Base-by-base conservation (phyloP, 257 asterid genomes). In the Solanum piurae region DNA sequence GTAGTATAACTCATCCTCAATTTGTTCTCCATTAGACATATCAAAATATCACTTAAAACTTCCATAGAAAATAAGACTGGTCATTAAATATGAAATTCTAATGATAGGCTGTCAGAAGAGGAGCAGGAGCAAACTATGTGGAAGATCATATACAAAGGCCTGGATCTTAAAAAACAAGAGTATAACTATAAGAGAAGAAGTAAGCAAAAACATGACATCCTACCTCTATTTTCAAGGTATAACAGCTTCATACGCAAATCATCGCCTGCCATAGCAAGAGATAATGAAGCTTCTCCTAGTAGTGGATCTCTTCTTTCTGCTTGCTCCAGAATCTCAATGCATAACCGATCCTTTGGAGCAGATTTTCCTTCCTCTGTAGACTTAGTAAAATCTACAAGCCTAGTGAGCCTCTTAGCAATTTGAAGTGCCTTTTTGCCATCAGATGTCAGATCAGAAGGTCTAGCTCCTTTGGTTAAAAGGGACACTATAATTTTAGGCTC, bases 211-310 rank as follows among this genome's bases (percentile, higher is more conserved):
- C 66, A 86, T 33, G 87, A 83, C 66, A 58, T 58, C 21, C 87
- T 93, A 95, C 99, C 98, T 95, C 99, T 95, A 84, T 94, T 94
- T 90, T 97, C 99, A 89, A 97, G 99, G 90, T 97, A 97, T 84
- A 95, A 93, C 82, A 95, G 91, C 92, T 93, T 94, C 79, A 86
- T 90, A 36, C 98, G 98, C 90, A 95, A 90, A 92, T 92, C 98
- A 90, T 95, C 99, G 44, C 99, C 98, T 82, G 99, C 99, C 90
- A 94, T 91, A 91, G 99, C 98, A 86, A 97, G 98, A 90, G 98
- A 97, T 88, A 93, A 89, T 5, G 99, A 94, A 92, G 99, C 99
- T 91, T 97, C 98, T 85, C 98, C 98, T 2, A 93, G 94, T 83
- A 93, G 89, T 13, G 95, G 97, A 91, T 95, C 98, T 92, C 98